Evolutionary conservation across 805 yeast species (phyloP).

Genomic region (Scheffersomyces ergatensis): DNA sequence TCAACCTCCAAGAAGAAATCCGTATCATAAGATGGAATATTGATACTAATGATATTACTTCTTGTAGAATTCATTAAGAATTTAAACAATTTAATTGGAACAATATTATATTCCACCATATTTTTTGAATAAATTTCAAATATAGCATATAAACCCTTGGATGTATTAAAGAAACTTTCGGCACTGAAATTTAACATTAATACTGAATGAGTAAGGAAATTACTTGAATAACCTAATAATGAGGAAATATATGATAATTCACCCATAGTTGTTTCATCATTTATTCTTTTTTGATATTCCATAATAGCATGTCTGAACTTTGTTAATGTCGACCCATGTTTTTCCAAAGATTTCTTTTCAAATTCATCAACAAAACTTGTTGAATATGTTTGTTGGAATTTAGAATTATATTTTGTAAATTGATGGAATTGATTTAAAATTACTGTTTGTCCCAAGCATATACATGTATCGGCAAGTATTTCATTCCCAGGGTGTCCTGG

Average conservation of each 20-base stretch:
- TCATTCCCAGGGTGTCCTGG: neutral
- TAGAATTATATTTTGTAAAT: neutral
- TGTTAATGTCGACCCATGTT: slow-evolving; percentile 9
- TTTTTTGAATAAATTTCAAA: slow-evolving; percentile 5
- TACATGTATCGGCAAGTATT: slow-evolving; percentile 9
- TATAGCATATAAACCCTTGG: slow-evolving; percentile 4
- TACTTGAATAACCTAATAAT: slow-evolving; percentile 3
- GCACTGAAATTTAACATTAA: slow-evolving; percentile 10
- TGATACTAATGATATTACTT: slow-evolving; percentile 13
- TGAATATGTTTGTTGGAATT: slow-evolving; percentile 1
- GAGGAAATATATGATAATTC: neutral
- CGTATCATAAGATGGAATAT: slow-evolving; percentile 24
- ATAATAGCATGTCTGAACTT: slow-evolving; percentile 3
- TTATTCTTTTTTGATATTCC: neutral
- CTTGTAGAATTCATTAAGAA: slow-evolving; percentile 9
- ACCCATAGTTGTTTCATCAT: neutral
- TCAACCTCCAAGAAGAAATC: slow-evolving; percentile 15
- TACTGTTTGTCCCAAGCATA: slow-evolving; percentile 15
- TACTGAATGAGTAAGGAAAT: slow-evolving; percentile 4
- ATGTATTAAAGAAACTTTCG: slow-evolving; percentile 9
- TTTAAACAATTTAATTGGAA: slow-evolving; percentile 2
- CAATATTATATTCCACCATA: neutral
- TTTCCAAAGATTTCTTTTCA: slow-evolving; percentile 11
- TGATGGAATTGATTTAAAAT: slow-evolving; percentile 10
- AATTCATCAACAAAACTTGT: slow-evolving; percentile 5